Evolutionary conservation across 108 stramenopile species (phyloP).

Genomic region (Tribonema minus): DNA sequence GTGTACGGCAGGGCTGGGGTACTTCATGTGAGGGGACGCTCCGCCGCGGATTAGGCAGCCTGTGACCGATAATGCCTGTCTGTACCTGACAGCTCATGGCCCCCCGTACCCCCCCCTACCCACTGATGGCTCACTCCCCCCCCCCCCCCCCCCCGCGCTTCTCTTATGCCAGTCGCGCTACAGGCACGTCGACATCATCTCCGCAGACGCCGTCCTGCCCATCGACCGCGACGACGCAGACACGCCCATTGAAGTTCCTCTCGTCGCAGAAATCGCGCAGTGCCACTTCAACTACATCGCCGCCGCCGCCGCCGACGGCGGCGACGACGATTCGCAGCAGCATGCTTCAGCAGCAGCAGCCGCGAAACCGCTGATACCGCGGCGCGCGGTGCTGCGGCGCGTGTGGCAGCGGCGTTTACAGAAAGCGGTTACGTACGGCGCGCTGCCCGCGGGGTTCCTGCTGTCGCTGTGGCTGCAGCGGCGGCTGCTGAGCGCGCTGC

Average conservation of each 20-base stretch:
- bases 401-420: too few species aligned
- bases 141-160: not conserved
- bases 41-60: not conserved
- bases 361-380: too few species aligned
- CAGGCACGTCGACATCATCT: not conserved
- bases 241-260: slow-evolving; percentile 7
- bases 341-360: too few species aligned
- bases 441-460: too few species aligned
- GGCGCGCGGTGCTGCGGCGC: too few species aligned
- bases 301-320: too few species aligned
- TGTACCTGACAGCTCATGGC: not conserved
- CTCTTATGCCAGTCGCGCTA: not conserved
- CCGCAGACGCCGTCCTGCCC: too few species aligned
- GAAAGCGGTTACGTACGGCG: too few species aligned
- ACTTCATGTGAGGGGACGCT: not conserved
- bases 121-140: not conserved
- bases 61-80: not conserved
- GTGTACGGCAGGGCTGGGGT: not conserved
- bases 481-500: too few species aligned
- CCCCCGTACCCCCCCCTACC: not conserved
- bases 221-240: too few species aligned
- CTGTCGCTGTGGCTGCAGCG: too few species aligned
- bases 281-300: slow-evolving; percentile 27
- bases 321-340: too few species aligned
- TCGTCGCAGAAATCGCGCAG: slow-evolving; percentile 13